Evolutionary conservation across 495 filamentous ascomycete genomes (phyloP).

Genomic region (Penicillium dipodomyicola): DNA sequence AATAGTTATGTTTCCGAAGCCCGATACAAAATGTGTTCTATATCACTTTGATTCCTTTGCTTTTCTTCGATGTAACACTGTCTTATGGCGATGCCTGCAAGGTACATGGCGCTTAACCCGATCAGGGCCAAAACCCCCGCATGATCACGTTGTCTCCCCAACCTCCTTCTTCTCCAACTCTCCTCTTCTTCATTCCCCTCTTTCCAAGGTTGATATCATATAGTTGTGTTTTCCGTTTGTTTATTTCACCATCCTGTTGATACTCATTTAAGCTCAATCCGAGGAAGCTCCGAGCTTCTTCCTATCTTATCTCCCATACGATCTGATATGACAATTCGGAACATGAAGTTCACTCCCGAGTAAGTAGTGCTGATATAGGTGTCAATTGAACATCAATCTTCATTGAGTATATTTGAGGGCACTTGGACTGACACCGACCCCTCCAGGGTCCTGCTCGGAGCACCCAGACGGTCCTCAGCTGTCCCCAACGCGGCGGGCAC

Average conservation of each 20-base stretch:
- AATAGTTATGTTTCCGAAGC: conserved; percentile 17
- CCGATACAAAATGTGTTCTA: conserved; percentile 18
- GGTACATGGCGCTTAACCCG: conserved; percentile 7
- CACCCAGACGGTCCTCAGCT: conserved; percentile 75
- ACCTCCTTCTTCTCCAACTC: conserved; percentile 17
- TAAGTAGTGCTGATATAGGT: conserved; percentile 23
- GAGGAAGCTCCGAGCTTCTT: conserved; percentile 15
- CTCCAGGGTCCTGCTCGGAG: conserved; percentile 69
- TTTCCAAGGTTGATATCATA: neutral
- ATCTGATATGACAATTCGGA: conserved; percentile 59
- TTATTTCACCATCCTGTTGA: neutral
- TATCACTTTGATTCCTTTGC: neutral
- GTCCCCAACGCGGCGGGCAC: conserved; percentile 71
- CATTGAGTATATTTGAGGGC: neutral
- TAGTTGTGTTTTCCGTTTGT: neutral
- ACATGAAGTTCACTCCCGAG: conserved; percentile 73
- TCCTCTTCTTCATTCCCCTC: conserved; percentile 1
- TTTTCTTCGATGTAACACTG: neutral
- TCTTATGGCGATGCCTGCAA: neutral
- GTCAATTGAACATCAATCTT: neutral
- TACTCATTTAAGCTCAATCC: neutral
- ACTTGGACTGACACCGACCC: conserved; percentile 11
- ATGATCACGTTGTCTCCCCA: conserved; percentile 20
- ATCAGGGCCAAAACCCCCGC: conserved; percentile 13
- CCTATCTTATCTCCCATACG: conserved; percentile 17